Conservation (phyloP, 495 filamentous ascomycete species). For the Cladorrhinum samala region DNA sequence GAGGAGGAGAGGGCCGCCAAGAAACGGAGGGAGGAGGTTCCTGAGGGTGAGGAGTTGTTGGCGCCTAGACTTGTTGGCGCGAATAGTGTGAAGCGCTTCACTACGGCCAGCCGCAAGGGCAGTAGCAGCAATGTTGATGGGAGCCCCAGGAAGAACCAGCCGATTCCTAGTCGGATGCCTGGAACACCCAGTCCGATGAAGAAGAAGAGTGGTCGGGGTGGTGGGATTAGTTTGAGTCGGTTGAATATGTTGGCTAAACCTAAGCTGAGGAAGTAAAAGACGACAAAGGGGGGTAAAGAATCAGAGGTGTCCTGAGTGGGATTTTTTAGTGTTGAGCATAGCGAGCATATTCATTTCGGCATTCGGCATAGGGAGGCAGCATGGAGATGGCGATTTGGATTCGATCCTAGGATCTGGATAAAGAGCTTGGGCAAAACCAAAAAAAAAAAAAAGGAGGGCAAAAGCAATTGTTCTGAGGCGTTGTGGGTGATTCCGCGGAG, state of each 20-base stretch:
- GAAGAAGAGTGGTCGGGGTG: slow-evolving; percentile 35
- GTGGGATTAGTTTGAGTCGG: slow-evolving; percentile 40
- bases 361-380: too few species aligned
- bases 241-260: slow-evolving; percentile 49
- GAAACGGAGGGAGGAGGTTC: slow-evolving; percentile 43
- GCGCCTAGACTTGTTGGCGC: slow-evolving; percentile 31
- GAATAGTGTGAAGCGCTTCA: slow-evolving; percentile 15
- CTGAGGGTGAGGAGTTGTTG: slow-evolving; percentile 41
- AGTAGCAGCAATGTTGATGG: too few species aligned
- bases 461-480: too few species aligned
- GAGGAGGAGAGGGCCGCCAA: slow-evolving; percentile 35
- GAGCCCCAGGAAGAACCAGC: slow-evolving; percentile 4
- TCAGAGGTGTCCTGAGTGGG: background rate
- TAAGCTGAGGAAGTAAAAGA: slow-evolving; percentile 43
- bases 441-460: too few species aligned
- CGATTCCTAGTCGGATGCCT: slow-evolving; percentile 2
- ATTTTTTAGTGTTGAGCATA: background rate
- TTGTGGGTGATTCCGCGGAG: too few species aligned
- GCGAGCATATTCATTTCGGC: background rate
- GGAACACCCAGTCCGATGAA: slow-evolving; percentile 39
- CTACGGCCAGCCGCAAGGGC: slow-evolving; percentile 15
- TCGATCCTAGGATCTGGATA: too few species aligned
- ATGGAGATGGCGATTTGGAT: too few species aligned
- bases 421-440: too few species aligned
- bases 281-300: too few species aligned